A percentile compares a stretch with the other conserved stretches of the same genome.
These are phyloP conservation scores for Trichoderma asperelloides DNA, from an alignment of 495 filamentous ascomycete genomes.

Conservation along the genomic window DNA sequence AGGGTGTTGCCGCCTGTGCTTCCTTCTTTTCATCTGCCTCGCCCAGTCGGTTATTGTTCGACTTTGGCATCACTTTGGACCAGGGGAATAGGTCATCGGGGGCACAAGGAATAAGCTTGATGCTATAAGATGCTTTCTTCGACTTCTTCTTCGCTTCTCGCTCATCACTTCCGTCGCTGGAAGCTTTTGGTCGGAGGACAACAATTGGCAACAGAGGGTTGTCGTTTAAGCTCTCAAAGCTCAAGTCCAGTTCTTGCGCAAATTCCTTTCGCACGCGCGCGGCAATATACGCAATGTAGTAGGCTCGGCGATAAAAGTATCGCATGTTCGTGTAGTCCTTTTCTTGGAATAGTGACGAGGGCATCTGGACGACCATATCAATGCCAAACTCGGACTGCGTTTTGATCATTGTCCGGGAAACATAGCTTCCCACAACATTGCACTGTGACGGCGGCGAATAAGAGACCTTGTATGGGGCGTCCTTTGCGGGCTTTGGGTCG, in stretches of 20 bases:
- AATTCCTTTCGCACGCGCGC: slow-evolving; percentile 52
- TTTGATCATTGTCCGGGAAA: slow-evolving; percentile 62
- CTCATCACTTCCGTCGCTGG: not conserved
- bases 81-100: slow-evolving; percentile 56
- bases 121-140: slow-evolving; percentile 33
- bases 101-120: slow-evolving; percentile 70
- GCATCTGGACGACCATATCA: slow-evolving; percentile 84
- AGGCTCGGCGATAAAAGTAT: slow-evolving; percentile 92
- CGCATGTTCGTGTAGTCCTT: slow-evolving; percentile 91
- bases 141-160: slow-evolving; percentile 10
- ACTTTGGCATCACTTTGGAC: slow-evolving; percentile 58
- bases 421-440: slow-evolving; percentile 85
- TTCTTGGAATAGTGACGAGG: slow-evolving; percentile 68
- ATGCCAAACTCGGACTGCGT: slow-evolving; percentile 47
- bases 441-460: slow-evolving; percentile 68
- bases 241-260: slow-evolving; percentile 43
- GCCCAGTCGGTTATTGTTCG: slow-evolving; percentile 56
- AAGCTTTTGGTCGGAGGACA: slow-evolving; percentile 31
- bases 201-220: slow-evolving; percentile 72
- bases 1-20: slow-evolving; percentile 53
- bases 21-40: slow-evolving; percentile 26
- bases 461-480: slow-evolving; percentile 69
- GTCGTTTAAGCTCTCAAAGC: slow-evolving; percentile 62
- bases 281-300: slow-evolving; percentile 76
- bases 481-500: slow-evolving; percentile 59